Conservation (phyloP, 2,329 filamentous ascomycete species). For the Monilinia laxa region DNA sequence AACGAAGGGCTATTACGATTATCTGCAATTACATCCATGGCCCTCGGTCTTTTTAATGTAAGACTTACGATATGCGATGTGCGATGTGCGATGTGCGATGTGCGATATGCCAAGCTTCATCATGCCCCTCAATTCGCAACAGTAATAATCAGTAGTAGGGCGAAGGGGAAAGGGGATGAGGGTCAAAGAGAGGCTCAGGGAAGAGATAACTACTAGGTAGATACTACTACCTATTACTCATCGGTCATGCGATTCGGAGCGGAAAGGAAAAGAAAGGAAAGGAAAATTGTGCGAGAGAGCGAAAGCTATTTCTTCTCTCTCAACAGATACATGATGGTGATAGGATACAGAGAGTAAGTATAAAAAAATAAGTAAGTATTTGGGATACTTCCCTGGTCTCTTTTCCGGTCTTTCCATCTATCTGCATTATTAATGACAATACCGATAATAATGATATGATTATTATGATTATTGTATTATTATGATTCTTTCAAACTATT, state of each 20-base stretch:
- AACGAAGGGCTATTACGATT: no score
- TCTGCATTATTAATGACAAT: no score
- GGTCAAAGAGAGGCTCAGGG: background rate
- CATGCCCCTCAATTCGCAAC: slow-evolving; percentile 8
- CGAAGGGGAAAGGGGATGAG: background rate
- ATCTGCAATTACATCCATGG: background rate
- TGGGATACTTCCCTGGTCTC: background rate
- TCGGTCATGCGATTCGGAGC: slow-evolving; percentile 1
- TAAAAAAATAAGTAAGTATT: background rate
- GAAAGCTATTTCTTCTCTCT: background rate
- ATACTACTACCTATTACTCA: background rate
- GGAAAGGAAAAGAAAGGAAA: background rate
- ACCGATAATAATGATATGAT: no score
- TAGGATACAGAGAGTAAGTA: background rate
- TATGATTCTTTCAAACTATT: background rate
- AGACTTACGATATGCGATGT: background rate
- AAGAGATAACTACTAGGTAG: background rate
- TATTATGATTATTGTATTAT: background rate
- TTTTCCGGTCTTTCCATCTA: background rate
- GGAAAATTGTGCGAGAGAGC: background rate
- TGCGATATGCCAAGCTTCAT: slow-evolving; percentile 12
- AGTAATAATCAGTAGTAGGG: background rate
- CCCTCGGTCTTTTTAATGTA: background rate
- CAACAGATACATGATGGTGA: background rate
- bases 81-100: background rate